Evolutionary conservation across 495 filamentous ascomycete genomes (phyloP), one percentile per base, ranked within the genome.

Genomic region (Paragyromitra xinjiangensis): DNA sequence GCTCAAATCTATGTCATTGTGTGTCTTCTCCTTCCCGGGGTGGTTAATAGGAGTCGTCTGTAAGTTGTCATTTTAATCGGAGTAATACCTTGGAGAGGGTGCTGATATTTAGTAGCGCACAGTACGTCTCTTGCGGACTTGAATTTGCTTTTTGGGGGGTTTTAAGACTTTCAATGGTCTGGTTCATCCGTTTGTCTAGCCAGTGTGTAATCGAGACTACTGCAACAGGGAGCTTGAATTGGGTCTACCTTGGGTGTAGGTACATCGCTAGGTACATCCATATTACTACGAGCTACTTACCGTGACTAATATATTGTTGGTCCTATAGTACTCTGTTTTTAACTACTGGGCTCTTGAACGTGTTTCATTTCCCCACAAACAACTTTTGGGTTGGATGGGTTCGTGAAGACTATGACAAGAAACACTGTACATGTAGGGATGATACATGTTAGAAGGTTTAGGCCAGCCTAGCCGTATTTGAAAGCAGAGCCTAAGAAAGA

Each of bases 1-100:
- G 51, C 6, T 16, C 14, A 48, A 14, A n/a, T 45, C 19, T 29
- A 40, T 26, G 26, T 45, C 0, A 34, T 71, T 55, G 44, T 37
- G 19, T 70, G 24, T 14, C 37, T 50, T 3, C 55, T 61, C 24
- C 16, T 64, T 53, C 51, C 58, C 14, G 37, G 19, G n/a, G 16
- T 42, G 45, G 64, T 55, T 7, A 34, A 55, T 55, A 55, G 29
- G 29, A 42, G 55, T 61, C 45, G 16, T n/a, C 12, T n/a, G 58
- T 64, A 29, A 55, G 45, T 55, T 29, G 9, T 26, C 26, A 12
- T 29, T 22, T 37, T 16, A 11, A 42, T 29, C 16, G 6, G 9
- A 59, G 51, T n/a, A 29, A 42, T 39, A 24, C 29, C 11, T 39
- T 69, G 24, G 56, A 29, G 26, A 39, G 29, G 37, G 26, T 16